Evolutionary conservation across 805 yeast genomes (phyloP), one percentile per base, ranked within the genome.

Genomic region (Scheffersomyces stipitis): DNA sequence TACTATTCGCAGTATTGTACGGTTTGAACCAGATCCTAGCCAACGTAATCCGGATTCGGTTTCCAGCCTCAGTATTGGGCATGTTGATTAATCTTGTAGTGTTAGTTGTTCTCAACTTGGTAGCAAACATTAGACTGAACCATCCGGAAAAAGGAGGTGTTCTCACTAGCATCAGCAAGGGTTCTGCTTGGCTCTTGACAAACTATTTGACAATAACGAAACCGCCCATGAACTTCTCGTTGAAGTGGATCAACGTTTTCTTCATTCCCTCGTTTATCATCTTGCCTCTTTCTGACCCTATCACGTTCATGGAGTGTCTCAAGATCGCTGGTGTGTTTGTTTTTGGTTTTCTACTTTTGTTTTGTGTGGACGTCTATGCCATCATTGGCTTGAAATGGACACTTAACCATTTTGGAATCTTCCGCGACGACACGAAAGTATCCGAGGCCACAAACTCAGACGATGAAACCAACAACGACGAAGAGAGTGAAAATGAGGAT

Each of bases 221-320:
- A 33, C 74, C 83, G n/a, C 77, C 87, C 12, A 75, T 76, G 63
- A 83, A 83, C 42, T 82, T 83, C 55, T 69, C 83, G 1, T 66
- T 85, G 33, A 70, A 83, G 37, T 85, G 93, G 91, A 86, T 86
- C 60, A 83, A 82, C 54, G 73, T 83, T 4, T 83, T 81, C 52
- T 86, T 85, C 66, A 79, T 86, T 1, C 91, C 93, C 1, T 80
- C 89, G 0, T 85, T 86, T 52, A 77, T 85, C 26, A 75, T 81
- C 0, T 68, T 85, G 23, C 91, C 91, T 0, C 66, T 84, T 36
- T 75, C 86, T 9, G 73, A 75, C n/a, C 74, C 75, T 42, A 80
- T 86, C 32, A 66, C 81, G 13, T 81, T 80, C 29, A 74, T 71
- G 15, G 91, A 85, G 47, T 86, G 86, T 8, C 66, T 82, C 47